Base-by-base conservation (phyloP, 306 rosid species). In the Fagus sylvatica region DNA sequence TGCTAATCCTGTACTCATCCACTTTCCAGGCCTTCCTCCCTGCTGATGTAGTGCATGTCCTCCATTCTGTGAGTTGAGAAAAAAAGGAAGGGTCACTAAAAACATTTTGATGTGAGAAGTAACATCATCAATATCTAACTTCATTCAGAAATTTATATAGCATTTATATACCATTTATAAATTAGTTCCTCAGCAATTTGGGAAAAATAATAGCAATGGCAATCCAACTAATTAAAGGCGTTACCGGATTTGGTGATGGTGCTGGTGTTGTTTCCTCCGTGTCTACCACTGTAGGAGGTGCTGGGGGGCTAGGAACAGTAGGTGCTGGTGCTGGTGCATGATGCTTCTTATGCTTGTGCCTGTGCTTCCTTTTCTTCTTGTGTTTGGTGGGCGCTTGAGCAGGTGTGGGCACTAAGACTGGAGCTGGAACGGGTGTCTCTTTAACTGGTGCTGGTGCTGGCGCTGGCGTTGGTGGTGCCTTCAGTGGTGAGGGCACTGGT, bases 181-280 rank as follows among this genome's bases (percentile, higher is more conserved):
- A 34, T 6, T 49, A 33, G 7, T 4, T 49, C 62, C 34, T 74
- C 73, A 66, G 60, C 11, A 49, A 12, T 19, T 69, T 16, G 1
- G 16, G 55, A 54, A 64, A 37, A 40, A 22, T 40, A 64, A 70
- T 46, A 74, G n/a, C 22, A 19, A 17, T 60, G 76, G 74, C 61
- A 69, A 54, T 72, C 37, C 49, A 60, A 40, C 54, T 55, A 17
- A 74, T 61, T 54, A 62, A 73, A 76, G 71, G n/a, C n/a, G 73
- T 83, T 92, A 93, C 98, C 98, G 79, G 67, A 87, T 91, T 83
- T 51, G 98, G 98, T 66, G 98, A 83, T 78, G 98, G 98, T 48
- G 97, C 97, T 7, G 98, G 98, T 4, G 93, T 69, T 71, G 83
- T 46, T 2, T 89, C 88, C 54, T 83, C 85, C 6, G 89, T 72